Evolutionary conservation across 371 early-diverging fungal genomes (phyloP), one percentile per base, ranked within the genome.

Genomic region (Mucor racemosus): DNA sequence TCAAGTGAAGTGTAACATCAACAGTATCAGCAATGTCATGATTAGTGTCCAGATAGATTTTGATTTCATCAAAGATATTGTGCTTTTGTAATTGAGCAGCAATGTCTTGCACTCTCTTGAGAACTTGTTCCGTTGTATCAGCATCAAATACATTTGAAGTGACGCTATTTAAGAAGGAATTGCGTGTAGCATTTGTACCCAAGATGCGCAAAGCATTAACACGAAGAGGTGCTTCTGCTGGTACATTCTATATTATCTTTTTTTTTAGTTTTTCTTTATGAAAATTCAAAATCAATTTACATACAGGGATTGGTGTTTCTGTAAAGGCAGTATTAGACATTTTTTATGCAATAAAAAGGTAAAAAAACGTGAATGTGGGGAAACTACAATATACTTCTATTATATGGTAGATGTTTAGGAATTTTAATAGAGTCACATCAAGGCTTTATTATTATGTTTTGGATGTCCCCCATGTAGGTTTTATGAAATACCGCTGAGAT

Each of bases 11-110:
- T 11, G 84, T 85, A 21, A 96, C 83, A 72, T 92, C 86, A 1
- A 93, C 86, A 14, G 78, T 70, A 44, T 84, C 85, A 59, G 69
- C 72, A 19, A 75, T 57, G 34, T 70, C 67, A n/a, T 67, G 71
- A 44, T 88, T 74, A 2, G 85, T 76, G 31, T 94, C 92, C 17
- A 95, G 68, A 19, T 80, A 80, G 7, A 96, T 84, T 31, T 77
- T 77, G 60, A 94, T 88, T 44, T 84, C 82, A 39, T 90, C 85
- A 74, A 94, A 94, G 31, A 94, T 88, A 42, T 92, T 95, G 44
- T 94, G 88, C 15, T 87, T 84, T 55, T 84, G 76, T 55, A 95
- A 77, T 58, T 86, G 84, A 40, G 74, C 80, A 3, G 87, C 90
- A 0, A 87, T 86, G 35, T 81, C 76, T 50, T 91, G 85, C 10